Evolutionary conservation across 192 early-diverging fungal species (phyloP).

Genomic region (Rhizoclosmatium globosum): DNA sequence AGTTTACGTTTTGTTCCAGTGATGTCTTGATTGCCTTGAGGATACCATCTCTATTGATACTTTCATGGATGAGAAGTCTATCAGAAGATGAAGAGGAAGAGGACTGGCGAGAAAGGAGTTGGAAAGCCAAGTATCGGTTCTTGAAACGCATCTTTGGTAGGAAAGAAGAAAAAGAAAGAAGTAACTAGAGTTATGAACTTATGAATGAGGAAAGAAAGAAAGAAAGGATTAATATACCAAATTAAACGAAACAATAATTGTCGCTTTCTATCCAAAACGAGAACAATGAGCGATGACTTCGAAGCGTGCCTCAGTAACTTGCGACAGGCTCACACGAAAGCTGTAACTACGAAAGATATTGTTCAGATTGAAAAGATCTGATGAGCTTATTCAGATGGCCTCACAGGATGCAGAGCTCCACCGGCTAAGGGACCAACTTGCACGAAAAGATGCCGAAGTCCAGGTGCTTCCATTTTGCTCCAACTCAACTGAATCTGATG

Average conservation of each 20-base stretch:
- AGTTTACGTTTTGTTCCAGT: not conserved
- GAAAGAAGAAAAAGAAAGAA: not conserved
- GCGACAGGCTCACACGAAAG: constrained; percentile 5
- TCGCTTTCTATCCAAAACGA: not conserved
- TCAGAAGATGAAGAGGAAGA: not conserved
- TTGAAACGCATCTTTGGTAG: constrained; percentile 37
- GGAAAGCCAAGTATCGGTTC: constrained; percentile 46
- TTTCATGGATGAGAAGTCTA: constrained; percentile 1
- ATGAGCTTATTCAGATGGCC: not conserved
- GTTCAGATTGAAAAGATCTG: not conserved
- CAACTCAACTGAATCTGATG: not conserved
- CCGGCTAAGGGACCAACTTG: constrained; percentile 3
- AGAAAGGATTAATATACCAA: no score
- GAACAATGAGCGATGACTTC: not conserved
- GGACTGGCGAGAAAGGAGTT: constrained; percentile 19
- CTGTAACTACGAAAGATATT: not conserved
- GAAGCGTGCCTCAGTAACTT: not conserved
- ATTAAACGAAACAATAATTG: not conserved
- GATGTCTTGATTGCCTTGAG: not conserved
- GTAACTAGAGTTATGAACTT: not conserved
- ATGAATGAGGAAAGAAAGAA: not conserved
- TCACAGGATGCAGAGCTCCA: not conserved
- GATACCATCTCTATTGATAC: not conserved
- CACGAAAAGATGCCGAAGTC: constrained; percentile 11
- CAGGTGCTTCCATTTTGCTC: not conserved